A percentile compares a stretch with the other conserved stretches of the same genome.
Evolutionary conservation across 2,329 filamentous ascomycete species (phyloP).

Genomic region (Botrytis medusae): DNA sequence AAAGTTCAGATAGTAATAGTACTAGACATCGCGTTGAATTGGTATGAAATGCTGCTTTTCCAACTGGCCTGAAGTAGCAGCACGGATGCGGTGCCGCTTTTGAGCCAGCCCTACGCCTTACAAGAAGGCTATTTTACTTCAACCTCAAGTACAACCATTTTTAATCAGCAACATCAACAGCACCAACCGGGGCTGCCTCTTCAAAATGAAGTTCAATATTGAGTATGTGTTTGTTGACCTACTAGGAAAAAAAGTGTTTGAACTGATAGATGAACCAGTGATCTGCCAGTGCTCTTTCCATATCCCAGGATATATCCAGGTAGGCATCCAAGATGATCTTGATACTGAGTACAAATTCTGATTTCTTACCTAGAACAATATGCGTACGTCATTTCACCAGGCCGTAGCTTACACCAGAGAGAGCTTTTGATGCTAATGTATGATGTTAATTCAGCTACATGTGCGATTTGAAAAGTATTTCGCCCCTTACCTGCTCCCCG

Average conservation of each 20-base stretch:
- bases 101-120: slow-evolving; percentile 12
- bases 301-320: slow-evolving; percentile 71
- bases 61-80: neutral
- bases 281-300: slow-evolving; percentile 70
- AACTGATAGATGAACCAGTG: slow-evolving; percentile 46
- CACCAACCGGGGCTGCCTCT: slow-evolving; percentile 1
- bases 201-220: slow-evolving; percentile 75
- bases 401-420: neutral
- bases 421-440: slow-evolving; percentile 23
- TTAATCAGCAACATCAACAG: slow-evolving; percentile 17
- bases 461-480: slow-evolving; percentile 72
- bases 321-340: slow-evolving; percentile 24
- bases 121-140: slow-evolving; percentile 15
- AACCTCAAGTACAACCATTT: neutral
- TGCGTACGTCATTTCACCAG: slow-evolving; percentile 47
- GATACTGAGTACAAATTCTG: slow-evolving; percentile 24
- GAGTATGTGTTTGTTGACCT: slow-evolving; percentile 50
- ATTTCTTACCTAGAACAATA: slow-evolving; percentile 63
- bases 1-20: neutral
- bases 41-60: neutral
- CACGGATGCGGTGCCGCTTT: slow-evolving; percentile 16
- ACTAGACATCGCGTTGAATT: neutral
- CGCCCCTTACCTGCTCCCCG: neutral
- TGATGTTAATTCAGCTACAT: slow-evolving; percentile 57
- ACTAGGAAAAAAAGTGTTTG: slow-evolving; percentile 10